A percentile compares a stretch with the other conserved stretches of the same genome.
These are phyloP conservation scores for Pachyrhizus erosus DNA, from an alignment of 306 rosid genomes.

Conservation along the genomic window DNA sequence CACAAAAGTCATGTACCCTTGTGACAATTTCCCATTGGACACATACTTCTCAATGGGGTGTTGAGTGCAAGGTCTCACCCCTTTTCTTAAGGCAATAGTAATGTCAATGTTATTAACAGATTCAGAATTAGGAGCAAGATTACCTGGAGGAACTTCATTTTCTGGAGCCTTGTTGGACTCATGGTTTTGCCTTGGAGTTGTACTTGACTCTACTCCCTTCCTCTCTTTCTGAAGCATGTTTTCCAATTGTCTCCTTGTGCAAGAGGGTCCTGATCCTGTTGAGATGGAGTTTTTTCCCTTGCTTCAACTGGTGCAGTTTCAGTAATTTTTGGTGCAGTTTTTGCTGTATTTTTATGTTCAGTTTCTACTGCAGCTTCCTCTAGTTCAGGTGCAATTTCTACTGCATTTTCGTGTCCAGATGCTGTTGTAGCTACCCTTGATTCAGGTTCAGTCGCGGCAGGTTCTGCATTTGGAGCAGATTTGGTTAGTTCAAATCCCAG, in stretches of 20 bases:
- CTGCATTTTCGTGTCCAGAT: too few species aligned
- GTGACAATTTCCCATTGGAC: neutral
- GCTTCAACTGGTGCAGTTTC: too few species aligned
- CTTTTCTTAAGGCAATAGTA: neutral
- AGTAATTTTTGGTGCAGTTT: too few species aligned
- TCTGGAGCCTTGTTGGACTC: neutral
- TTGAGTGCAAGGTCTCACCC: neutral
- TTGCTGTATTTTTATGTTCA: too few species aligned
- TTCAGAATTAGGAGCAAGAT: neutral
- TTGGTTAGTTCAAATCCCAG: neutral
- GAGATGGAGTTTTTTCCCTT: too few species aligned
- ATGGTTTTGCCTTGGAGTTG: neutral
- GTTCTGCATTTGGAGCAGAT: too few species aligned
- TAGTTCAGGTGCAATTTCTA: too few species aligned
- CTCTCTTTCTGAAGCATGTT: neutral
- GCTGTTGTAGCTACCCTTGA: too few species aligned
- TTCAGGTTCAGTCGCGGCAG: neutral
- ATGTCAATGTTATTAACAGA: neutral
- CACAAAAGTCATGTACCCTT: neutral
- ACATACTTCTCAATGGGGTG: neutral
- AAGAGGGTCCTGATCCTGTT: too few species aligned
- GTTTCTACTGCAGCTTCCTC: too few species aligned
- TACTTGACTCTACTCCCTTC: neutral
- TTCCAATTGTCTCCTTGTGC: too few species aligned
- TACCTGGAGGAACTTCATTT: neutral